These are phyloP conservation scores for Phialophora verrucosa DNA, from an alignment of 2,329 filamentous ascomycete genomes.

Conservation along the genomic window DNA sequence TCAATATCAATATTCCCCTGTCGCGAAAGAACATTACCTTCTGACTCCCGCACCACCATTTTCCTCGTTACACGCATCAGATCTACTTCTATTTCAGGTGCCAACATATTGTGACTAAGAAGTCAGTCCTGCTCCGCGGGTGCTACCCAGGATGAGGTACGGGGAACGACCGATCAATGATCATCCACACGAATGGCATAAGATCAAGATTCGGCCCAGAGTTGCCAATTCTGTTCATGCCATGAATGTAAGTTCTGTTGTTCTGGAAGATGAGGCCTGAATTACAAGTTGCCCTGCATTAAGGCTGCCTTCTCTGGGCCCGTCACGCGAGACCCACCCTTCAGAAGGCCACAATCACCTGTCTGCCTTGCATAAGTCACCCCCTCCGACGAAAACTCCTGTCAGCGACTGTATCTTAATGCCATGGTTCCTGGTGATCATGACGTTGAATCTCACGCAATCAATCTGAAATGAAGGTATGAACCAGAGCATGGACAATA, in stretches of 20 bases:
- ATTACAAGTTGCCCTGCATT: conserved; percentile 1
- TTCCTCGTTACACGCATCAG: neutral
- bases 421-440: conserved; percentile 16
- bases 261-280: conserved; percentile 2
- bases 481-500: neutral
- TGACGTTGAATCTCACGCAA: conserved; percentile 12
- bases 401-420: neutral
- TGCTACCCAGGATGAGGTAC: neutral
- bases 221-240: neutral
- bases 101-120: neutral
- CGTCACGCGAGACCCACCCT: neutral
- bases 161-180: neutral
- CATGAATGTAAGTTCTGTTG: neutral
- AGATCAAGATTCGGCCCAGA: neutral
- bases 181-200: neutral
- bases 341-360: conserved; percentile 18
- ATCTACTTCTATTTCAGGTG: neutral
- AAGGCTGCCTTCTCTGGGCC: neutral
- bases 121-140: neutral
- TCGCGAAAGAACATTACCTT: neutral
- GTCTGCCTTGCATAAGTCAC: conserved; percentile 10
- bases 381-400: neutral
- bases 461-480: neutral
- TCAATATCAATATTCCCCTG: neutral
- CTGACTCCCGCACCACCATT: conserved; percentile 2